Conservation (phyloP, 495 filamentous ascomycete genomes). For the Cercophora newfieldiana region DNA sequence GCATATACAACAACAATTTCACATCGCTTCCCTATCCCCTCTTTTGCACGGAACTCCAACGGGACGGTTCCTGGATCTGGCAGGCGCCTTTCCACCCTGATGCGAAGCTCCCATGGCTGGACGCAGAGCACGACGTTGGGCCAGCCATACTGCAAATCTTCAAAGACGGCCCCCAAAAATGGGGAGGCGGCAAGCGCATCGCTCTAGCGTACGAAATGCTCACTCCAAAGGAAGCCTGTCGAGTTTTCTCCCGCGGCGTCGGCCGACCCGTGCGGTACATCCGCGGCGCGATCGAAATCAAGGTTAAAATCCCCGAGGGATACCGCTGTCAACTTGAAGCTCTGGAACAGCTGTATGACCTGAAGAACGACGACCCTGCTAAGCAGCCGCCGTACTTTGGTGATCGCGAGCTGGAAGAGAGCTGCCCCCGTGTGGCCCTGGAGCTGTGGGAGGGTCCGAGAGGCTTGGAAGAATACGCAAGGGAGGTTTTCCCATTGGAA, state of each 20-base stretch:
- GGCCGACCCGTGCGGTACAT: slow-evolving; percentile 75
- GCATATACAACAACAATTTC: slow-evolving; percentile 99
- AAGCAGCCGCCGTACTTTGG: slow-evolving; percentile 59
- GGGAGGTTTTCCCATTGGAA: slow-evolving; percentile 71
- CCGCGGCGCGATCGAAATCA: slow-evolving; percentile 75
- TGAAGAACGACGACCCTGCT: slow-evolving; percentile 54
- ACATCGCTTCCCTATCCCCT: slow-evolving; percentile 89
- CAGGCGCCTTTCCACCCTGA: slow-evolving; percentile 91
- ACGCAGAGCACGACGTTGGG: slow-evolving; percentile 95
- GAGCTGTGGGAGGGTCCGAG: slow-evolving; percentile 88
- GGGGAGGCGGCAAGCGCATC: slow-evolving; percentile 90
- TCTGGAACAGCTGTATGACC: slow-evolving; percentile 62
- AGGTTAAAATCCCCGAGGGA: slow-evolving; percentile 80
- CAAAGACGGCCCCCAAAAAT: slow-evolving; percentile 86
- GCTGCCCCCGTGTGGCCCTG: slow-evolving; percentile 68
- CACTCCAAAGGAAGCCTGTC: slow-evolving; percentile 78
- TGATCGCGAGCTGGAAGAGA: slow-evolving; percentile 52
- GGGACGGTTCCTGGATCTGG: slow-evolving; percentile 88
- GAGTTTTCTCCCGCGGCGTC: slow-evolving; percentile 74
- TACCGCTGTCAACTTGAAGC: slow-evolving; percentile 87
- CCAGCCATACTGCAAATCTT: slow-evolving; percentile 93
- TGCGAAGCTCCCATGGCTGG: slow-evolving; percentile 88
- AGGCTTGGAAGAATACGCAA: slow-evolving; percentile 91
- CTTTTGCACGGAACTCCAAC: slow-evolving; percentile 85
- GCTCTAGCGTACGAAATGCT: slow-evolving; percentile 91